Conservation (phyloP, 164 flowering plant genomes). For the Berberis vulgaris region DNA sequence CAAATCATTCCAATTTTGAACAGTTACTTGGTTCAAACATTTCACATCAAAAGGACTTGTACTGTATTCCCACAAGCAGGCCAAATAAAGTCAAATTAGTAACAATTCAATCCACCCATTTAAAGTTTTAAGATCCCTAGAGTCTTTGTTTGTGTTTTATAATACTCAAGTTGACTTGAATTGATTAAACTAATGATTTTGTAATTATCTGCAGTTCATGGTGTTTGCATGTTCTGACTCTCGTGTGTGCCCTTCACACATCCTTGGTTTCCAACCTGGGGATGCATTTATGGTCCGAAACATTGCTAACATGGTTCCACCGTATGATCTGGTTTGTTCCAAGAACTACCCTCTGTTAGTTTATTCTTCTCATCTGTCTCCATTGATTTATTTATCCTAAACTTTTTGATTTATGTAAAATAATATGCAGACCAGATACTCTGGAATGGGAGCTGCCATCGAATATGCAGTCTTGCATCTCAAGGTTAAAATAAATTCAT, state of each 20-base stretch:
- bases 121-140: background rate
- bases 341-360: background rate
- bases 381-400: background rate
- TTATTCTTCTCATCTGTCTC: background rate
- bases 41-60: no score
- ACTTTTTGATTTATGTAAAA: background rate
- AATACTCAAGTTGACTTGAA: background rate
- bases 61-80: no score
- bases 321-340: slow-evolving; percentile 47
- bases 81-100: no score
- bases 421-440: slow-evolving; percentile 31
- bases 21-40: background rate
- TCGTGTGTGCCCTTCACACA: slow-evolving; percentile 78
- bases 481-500: slow-evolving; percentile 24
- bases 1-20: background rate
- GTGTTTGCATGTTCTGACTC: slow-evolving; percentile 94
- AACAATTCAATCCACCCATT: background rate
- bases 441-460: slow-evolving; percentile 58
- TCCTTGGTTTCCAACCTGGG: slow-evolving; percentile 76
- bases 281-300: slow-evolving; percentile 86
- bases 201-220: slow-evolving; percentile 51
- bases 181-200: background rate
- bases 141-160: background rate
- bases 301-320: slow-evolving; percentile 89
- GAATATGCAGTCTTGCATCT: slow-evolving; percentile 65